These are phyloP conservation scores for Pseudocercospora pini-densiflorae DNA, from an alignment of 2,329 filamentous ascomycete species.

Conservation along the genomic window DNA sequence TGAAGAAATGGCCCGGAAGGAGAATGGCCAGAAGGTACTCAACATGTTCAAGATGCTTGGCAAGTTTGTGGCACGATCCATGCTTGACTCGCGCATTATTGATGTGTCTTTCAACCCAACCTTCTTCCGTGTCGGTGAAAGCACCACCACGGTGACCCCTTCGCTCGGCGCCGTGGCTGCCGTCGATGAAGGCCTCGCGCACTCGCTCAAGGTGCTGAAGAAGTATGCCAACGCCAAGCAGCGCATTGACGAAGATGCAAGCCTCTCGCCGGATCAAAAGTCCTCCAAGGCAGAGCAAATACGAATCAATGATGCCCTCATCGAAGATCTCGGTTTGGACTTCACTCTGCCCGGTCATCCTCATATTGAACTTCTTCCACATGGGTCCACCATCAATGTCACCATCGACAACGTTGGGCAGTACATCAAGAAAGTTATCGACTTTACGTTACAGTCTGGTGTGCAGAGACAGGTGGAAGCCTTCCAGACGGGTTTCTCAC, in stretches of 20 bases:
- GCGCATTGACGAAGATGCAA: constrained; percentile 73
- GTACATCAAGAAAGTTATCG: constrained; percentile 88
- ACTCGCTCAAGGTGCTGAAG: constrained; percentile 84
- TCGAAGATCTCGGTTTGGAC: constrained; percentile 90
- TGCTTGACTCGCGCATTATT: constrained; percentile 98
- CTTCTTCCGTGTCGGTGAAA: constrained; percentile 92
- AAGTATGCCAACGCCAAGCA: constrained; percentile 84
- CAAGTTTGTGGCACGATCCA: constrained; percentile 96
- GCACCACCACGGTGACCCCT: constrained; percentile 68
- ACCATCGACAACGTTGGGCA: constrained; percentile 89
- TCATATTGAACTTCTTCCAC: constrained; percentile 76
- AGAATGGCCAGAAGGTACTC: constrained; percentile 85
- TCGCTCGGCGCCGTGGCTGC: constrained; percentile 88
- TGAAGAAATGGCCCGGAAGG: constrained; percentile 71
- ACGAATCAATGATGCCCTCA: constrained; percentile 71
- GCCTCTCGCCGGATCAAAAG: constrained; percentile 71
- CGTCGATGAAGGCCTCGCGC: constrained; percentile 84
- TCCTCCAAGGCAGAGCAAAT: constrained; percentile 70
- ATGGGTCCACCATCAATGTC: constrained; percentile 75
- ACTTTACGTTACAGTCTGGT: constrained; percentile 87
- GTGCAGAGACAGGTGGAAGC: constrained; percentile 89
- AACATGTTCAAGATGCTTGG: constrained; percentile 91
- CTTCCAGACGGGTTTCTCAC: constrained; percentile 88
- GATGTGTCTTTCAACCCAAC: constrained; percentile 97
- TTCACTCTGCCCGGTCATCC: constrained; percentile 95